Percentiles rank a stretch among this genome's conserved stretches.
phyloP scores from a whole-genome alignment of 1,139 yeast species.

The Hyphopichia khmerensis region DNA sequence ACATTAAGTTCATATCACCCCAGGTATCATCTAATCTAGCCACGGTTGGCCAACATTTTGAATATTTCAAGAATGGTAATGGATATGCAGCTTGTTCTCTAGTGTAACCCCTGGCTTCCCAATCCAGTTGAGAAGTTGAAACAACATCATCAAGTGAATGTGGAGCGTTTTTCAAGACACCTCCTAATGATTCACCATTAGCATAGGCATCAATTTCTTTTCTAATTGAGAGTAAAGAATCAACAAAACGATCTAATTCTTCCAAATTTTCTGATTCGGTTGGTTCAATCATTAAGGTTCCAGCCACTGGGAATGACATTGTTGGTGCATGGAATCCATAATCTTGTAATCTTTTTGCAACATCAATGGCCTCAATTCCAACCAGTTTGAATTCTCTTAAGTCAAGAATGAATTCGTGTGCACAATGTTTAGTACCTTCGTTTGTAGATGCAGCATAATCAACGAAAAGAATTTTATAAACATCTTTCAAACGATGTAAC shows the following conservation, averaged over 20 bases:
- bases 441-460: conserved; percentile 44
- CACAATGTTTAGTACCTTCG: conserved; percentile 73
- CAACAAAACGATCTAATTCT: conserved; percentile 88
- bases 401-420: conserved; percentile 94
- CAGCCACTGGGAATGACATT: conserved; percentile 97
- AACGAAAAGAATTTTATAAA: conserved; percentile 76
- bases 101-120: conserved; percentile 80
- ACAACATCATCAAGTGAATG: conserved; percentile 83
- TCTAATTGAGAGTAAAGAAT: conserved; percentile 81
- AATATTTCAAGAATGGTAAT: conserved; percentile 62
- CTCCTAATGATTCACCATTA: conserved; percentile 64
- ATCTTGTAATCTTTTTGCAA: conserved; percentile 95
- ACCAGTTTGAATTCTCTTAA: conserved; percentile 77
- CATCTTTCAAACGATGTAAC: conserved; percentile 71
- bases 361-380: conserved; percentile 92
- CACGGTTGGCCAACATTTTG: conserved; percentile 95
- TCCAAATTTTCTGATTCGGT: conserved; percentile 89
- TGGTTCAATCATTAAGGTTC: conserved; percentile 97
- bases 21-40: conserved; percentile 90
- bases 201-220: conserved; percentile 78
- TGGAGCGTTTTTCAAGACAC: conserved; percentile 85
- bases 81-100: conserved; percentile 96
- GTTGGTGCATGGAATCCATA: conserved; percentile 99
- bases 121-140: conserved; percentile 56
- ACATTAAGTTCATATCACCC: conserved; percentile 89